Conservation (phyloP, 2,329 filamentous ascomycete genomes). For the Clarireedia homoeocarpa region DNA sequence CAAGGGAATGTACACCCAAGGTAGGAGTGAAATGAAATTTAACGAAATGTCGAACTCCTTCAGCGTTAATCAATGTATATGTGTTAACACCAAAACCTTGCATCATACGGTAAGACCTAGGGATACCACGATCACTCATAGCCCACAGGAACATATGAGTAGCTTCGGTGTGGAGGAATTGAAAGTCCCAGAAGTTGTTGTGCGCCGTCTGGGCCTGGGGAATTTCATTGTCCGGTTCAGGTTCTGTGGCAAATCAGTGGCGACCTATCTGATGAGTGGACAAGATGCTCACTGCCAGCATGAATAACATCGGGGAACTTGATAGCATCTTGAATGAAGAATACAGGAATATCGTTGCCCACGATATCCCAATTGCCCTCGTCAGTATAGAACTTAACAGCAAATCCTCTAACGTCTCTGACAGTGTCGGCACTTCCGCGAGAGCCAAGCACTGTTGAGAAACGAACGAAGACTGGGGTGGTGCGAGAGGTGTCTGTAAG, state of each 20-base stretch:
- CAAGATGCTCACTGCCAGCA: slow-evolving; percentile 28
- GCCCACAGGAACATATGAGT: slow-evolving; percentile 77
- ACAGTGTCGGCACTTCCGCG: slow-evolving; percentile 73
- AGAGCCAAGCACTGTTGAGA: slow-evolving; percentile 71
- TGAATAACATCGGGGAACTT: slow-evolving; percentile 64
- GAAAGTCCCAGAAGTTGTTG: slow-evolving; percentile 74
- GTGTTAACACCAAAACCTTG: slow-evolving; percentile 82
- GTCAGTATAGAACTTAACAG: slow-evolving; percentile 68
- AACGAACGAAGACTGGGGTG: slow-evolving; percentile 63
- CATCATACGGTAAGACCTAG: slow-evolving; percentile 75
- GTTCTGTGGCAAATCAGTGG: slow-evolving; percentile 41
- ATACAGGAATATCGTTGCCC: slow-evolving; percentile 67
- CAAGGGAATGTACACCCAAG: slow-evolving; percentile 61
- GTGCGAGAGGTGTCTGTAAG: slow-evolving; percentile 60
- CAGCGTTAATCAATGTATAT: slow-evolving; percentile 58
- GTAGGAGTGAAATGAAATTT: slow-evolving; percentile 73
- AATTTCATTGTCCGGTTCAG: slow-evolving; percentile 62
- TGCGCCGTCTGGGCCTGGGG: slow-evolving; percentile 65
- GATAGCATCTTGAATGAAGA: slow-evolving; percentile 69
- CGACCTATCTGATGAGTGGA: slow-evolving; percentile 8
- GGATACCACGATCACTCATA: slow-evolving; percentile 68
- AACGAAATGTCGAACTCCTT: slow-evolving; percentile 5
- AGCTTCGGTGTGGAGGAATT: slow-evolving; percentile 58
- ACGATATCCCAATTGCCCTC: slow-evolving; percentile 73
- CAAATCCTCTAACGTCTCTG: slow-evolving; percentile 75